Percentiles rank a stretch among this genome's conserved stretches.
Evolutionary conservation across 176 grass and related monocot genomes (phyloP).

Genomic region (Coix lacrymajobi): DNA sequence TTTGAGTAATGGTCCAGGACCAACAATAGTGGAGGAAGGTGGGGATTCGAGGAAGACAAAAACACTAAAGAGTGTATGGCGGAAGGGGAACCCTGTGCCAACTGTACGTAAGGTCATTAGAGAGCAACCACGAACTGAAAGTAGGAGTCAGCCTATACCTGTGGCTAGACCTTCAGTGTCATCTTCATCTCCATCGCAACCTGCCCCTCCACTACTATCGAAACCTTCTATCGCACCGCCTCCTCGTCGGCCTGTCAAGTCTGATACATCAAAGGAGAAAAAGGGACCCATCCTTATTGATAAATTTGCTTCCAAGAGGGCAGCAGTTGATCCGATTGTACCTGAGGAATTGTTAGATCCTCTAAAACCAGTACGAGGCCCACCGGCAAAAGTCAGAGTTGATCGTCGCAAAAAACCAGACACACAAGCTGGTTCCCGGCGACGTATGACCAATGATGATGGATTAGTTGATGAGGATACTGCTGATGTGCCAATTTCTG

Average conservation of each 20-base stretch:
- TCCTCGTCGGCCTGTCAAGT: conserved; percentile 26
- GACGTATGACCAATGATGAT: conserved; percentile 38
- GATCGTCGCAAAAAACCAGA: conserved; percentile 53
- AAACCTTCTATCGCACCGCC: conserved; percentile 56
- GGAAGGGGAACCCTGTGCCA: conserved; percentile 77
- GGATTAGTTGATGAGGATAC: conserved; percentile 47
- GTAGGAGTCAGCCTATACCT: conserved; percentile 26
- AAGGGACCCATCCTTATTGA: conserved; percentile 91
- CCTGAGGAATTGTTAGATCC: conserved; percentile 53
- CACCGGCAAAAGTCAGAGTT: conserved; percentile 57
- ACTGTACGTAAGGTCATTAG: conserved; percentile 54
- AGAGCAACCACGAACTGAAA: conserved; percentile 53
- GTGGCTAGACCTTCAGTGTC: conserved; percentile 25
- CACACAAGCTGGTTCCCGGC: conserved; percentile 27
- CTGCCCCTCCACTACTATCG: conserved; percentile 34
- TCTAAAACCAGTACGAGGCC: conserved; percentile 55
- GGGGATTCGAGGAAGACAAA: conserved; percentile 52
- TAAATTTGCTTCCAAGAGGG: conserved; percentile 75
- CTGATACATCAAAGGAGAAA: conserved; percentile 54
- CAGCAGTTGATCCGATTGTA: conserved; percentile 59
- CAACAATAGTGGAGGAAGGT: conserved; percentile 23
- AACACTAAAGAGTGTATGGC: conserved; percentile 85
- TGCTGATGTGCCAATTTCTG: conserved; percentile 47
- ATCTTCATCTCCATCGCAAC: conserved; percentile 40
- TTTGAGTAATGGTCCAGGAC: conserved; percentile 22